Base-by-base conservation (phyloP, 2,329 filamentous ascomycete species). In the Colletotrichum eremochloae region DNA sequence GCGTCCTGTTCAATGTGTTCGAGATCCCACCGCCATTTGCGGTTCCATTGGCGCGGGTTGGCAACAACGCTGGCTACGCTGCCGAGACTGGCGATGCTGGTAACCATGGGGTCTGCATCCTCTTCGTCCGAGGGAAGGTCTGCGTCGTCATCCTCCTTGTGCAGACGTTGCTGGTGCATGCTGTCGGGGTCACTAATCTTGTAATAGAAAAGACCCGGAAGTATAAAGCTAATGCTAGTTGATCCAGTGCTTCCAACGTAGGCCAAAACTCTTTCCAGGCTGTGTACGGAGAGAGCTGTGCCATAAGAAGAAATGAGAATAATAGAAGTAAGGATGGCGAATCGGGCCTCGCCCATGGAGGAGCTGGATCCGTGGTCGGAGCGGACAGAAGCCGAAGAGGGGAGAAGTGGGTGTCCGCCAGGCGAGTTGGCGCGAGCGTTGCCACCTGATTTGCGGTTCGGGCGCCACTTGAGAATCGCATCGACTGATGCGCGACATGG, bases 171-270 rank as follows among this genome's bases (percentile, higher is more conserved):
- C 77, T 98, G 95, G 74, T 96, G 91, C 38, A 92, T 88, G 56
- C 94, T 96, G 67, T 97, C 93, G 0, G 96, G 96, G 33, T 94
- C 91, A 15, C 94, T 97, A 72, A 99, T 98, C 83, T 98, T 98
- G 84, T 98, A 99, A 82, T 98, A 99, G 82, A 99, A 99, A 5
- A 99, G 84, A 0, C 96, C 96, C 0, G 96, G 96, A 0, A 99
- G 87, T 75, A 99, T 98, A 80, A 99, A 99, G 74, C 94, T 97
- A 77, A 99, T 99, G 73, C 94, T 94, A 0, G 96, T 99, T 63
- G 93, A 96, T 65, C 96, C 96, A 0, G 96, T 99, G 77, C 93
- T 95, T 48, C 96, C 96, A 14, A 99, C 96, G 76, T 98, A 99
- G 0, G 96, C 96, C 0, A 99, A 88, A 0, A 99, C 95, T 58